Evolutionary conservation across 345 rosid species (phyloP).

Genomic region (Durio zibethinus): DNA sequence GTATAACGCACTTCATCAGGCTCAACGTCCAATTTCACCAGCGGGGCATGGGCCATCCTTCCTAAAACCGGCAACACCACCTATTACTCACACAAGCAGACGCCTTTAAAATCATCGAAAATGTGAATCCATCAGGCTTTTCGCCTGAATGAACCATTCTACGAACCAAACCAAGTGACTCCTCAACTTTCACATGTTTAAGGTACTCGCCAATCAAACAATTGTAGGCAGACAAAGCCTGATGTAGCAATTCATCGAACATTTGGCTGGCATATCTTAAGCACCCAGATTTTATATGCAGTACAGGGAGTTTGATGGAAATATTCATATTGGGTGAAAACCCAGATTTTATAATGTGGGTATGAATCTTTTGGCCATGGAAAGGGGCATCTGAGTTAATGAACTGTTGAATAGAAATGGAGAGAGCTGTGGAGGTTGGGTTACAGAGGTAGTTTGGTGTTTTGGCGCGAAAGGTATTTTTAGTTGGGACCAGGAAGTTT

Average conservation of each 20-base stretch:
- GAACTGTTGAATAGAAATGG: conserved; percentile 59
- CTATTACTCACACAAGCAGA: conserved; percentile 36
- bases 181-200: conserved; percentile 40
- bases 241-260: conserved; percentile 71
- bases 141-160: conserved; percentile 50
- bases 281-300: conserved; percentile 52
- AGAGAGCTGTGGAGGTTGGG: conserved; percentile 29
- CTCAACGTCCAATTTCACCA: conserved; percentile 47
- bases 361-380: conserved; percentile 63
- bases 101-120: conserved; percentile 82
- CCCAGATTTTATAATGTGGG: conserved; percentile 63
- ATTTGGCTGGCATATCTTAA: conserved; percentile 54
- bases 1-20: conserved; percentile 76
- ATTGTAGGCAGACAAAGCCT: conserved; percentile 75
- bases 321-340: conserved; percentile 48
- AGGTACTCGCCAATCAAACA: conserved; percentile 69
- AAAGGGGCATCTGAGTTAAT: conserved; percentile 60
- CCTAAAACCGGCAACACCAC: conserved; percentile 35
- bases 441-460: conserved; percentile 11
- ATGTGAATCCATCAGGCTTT: conserved; percentile 68
- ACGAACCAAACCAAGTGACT: conserved; percentile 41
- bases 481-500: not conserved
- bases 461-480: conserved; percentile 13
- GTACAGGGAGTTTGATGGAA: conserved; percentile 63
- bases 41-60: conserved; percentile 55